phyloP scores from a whole-genome alignment of 352 stramenopile species.

The Phytophthora sojae region DNA sequence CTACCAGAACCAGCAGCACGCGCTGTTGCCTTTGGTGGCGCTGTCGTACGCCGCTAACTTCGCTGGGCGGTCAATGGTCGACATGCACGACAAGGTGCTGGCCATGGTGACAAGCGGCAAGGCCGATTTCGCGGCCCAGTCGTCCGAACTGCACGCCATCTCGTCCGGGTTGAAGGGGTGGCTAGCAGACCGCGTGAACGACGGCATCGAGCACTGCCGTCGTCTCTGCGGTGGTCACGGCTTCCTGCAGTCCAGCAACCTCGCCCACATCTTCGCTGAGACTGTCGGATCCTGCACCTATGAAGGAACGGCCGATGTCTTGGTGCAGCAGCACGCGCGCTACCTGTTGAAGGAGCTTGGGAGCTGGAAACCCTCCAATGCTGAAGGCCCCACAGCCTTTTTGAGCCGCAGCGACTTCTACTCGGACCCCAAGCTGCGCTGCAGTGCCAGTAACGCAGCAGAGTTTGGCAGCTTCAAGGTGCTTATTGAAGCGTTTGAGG shows the following conservation, averaged over 20 bases:
- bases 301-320: slow-evolving; percentile 60
- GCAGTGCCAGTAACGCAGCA: slow-evolving; percentile 26
- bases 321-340: slow-evolving; percentile 55
- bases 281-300: slow-evolving; percentile 46
- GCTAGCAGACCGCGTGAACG: slow-evolving; percentile 21
- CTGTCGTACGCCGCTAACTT: slow-evolving; percentile 31
- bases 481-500: slow-evolving; percentile 45
- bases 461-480: slow-evolving; percentile 46
- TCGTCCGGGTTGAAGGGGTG: slow-evolving; percentile 28
- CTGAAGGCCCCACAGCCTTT: slow-evolving; percentile 31
- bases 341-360: slow-evolving; percentile 47
- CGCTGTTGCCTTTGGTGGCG: slow-evolving; percentile 44
- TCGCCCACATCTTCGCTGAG: slow-evolving; percentile 37
- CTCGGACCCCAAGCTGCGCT: slow-evolving; percentile 42
- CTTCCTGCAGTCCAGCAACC: slow-evolving; percentile 21
- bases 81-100: slow-evolving; percentile 23
- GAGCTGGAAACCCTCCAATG: neutral
- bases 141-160: slow-evolving; percentile 22
- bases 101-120: slow-evolving; percentile 16
- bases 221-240: slow-evolving; percentile 23
- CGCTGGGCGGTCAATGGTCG: slow-evolving; percentile 19
- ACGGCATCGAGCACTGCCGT: slow-evolving; percentile 27
- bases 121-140: slow-evolving; percentile 9
- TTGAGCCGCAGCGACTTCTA: slow-evolving; percentile 37
- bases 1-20: slow-evolving; percentile 58